These are phyloP conservation scores for Corylus americana DNA, from an alignment of 306 rosid genomes.

Conservation along the genomic window DNA sequence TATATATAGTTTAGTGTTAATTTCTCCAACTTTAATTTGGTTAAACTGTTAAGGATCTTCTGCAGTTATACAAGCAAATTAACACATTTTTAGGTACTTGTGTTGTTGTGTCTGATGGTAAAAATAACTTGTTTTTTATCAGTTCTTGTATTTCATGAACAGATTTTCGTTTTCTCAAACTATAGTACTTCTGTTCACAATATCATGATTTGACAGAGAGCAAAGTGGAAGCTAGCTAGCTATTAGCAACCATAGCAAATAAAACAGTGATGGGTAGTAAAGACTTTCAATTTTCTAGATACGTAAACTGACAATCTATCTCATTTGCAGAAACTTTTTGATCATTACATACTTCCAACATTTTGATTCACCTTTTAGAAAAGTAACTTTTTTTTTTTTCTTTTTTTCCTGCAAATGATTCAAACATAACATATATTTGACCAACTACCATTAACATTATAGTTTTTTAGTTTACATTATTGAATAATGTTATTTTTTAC, in stretches of 20 bases:
- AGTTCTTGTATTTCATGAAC: conserved; percentile 10
- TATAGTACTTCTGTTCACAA: conserved; percentile 11
- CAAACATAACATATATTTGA: conserved; percentile 14
- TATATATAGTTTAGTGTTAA: too few relatives aligned
- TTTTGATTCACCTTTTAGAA: conserved; percentile 40
- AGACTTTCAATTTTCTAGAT: conserved; percentile 17
- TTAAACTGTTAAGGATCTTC: neutral
- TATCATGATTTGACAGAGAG: conserved; percentile 16
- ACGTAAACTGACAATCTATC: conserved; percentile 29
- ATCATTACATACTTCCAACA: conserved; percentile 42
- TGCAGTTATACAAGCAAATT: neutral
- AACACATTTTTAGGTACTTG: too few relatives aligned
- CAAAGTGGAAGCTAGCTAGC: conserved; percentile 37
- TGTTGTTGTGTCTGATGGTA: neutral
- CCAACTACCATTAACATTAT: conserved; percentile 4
- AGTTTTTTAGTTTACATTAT: conserved; percentile 10
- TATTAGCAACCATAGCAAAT: conserved; percentile 25
- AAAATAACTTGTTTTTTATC: neutral
- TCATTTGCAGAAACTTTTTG: conserved; percentile 33
- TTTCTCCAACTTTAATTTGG: neutral
- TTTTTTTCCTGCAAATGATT: conserved; percentile 23
- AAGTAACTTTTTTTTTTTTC: conserved; percentile 33
- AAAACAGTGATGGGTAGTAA: conserved; percentile 29
- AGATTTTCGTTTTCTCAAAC: conserved; percentile 30
- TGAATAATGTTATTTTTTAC: neutral